These are phyloP conservation scores for Datura wrightii DNA, from an alignment of 257 asterid species.

Conservation along the genomic window DNA sequence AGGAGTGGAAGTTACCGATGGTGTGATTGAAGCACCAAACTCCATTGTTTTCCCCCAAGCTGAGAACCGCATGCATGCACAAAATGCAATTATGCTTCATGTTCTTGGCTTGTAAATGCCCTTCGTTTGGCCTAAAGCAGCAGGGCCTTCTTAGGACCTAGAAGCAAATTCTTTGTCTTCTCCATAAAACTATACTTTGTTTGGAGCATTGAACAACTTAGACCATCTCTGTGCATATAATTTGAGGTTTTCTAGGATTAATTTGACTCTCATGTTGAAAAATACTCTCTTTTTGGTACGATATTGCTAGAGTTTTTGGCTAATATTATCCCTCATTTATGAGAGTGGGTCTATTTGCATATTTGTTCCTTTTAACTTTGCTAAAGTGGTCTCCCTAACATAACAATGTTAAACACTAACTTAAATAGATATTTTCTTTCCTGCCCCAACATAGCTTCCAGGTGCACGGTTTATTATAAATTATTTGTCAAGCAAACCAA, in stretches of 20 bases:
- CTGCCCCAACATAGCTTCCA: too few relatives aligned
- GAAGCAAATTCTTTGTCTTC: neutral
- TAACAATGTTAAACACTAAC: too few relatives aligned
- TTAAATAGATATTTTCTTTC: too few relatives aligned
- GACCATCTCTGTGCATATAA: neutral
- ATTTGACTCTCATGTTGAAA: neutral
- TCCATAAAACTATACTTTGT: neutral
- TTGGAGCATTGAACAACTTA: neutral
- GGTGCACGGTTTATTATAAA: too few relatives aligned
- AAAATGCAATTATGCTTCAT: slow-evolving; percentile 92
- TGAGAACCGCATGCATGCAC: slow-evolving; percentile 94
- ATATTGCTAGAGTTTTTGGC: neutral
- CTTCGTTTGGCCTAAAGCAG: neutral
- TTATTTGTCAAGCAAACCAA: too few relatives aligned
- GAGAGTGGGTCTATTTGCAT: too few relatives aligned
- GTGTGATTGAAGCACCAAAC: slow-evolving; percentile 77
- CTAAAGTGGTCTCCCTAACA: too few relatives aligned
- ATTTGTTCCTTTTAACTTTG: too few relatives aligned
- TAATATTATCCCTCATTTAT: too few relatives aligned
- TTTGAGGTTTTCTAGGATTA: neutral
- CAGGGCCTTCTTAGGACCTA: neutral
- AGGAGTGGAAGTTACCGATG: slow-evolving; percentile 78
- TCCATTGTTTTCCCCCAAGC: slow-evolving; percentile 90
- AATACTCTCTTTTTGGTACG: neutral
- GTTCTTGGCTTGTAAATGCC: slow-evolving; percentile 66